Evolutionary conservation across 257 asterid genomes (phyloP).

Genomic region (Nicotiana obtusifolia): DNA sequence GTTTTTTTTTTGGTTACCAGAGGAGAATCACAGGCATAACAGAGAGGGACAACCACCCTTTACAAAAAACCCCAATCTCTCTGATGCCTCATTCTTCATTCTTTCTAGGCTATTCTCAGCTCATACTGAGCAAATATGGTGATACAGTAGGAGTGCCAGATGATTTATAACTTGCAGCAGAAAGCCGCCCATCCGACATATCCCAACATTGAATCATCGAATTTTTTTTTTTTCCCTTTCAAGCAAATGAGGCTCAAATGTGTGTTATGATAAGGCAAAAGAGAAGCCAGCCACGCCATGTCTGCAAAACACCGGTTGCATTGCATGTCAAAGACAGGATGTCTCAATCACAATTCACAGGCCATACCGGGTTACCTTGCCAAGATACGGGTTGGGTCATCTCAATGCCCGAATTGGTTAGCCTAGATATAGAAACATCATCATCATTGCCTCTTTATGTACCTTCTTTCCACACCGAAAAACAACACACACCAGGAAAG

Average conservation of each 20-base stretch:
- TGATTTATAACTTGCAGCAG: not conserved
- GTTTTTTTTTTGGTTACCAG: not conserved
- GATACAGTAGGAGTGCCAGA: not conserved
- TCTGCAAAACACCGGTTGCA: not conserved
- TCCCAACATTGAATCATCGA: not conserved
- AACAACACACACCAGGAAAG: not conserved
- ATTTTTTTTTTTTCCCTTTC: not conserved
- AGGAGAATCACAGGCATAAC: too few species aligned
- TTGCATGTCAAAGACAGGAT: not conserved
- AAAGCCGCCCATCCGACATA: not conserved
- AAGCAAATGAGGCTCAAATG: conserved; percentile 20
- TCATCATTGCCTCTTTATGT: not conserved
- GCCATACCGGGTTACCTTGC: not conserved
- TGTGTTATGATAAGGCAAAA: not conserved
- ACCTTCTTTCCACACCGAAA: not conserved
- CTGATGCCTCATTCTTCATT: too few species aligned
- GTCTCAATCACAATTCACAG: not conserved
- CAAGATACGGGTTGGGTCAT: not conserved
- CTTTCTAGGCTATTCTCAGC: too few species aligned
- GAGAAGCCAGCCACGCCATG: not conserved
- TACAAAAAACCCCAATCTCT: too few species aligned
- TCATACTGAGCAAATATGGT: too few species aligned
- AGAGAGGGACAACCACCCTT: too few species aligned
- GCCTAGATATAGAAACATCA: not conserved
- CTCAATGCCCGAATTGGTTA: not conserved